phyloP scores from a whole-genome alignment of 495 filamentous ascomycete species.

The Pseudotulostoma volvatum region DNA sequence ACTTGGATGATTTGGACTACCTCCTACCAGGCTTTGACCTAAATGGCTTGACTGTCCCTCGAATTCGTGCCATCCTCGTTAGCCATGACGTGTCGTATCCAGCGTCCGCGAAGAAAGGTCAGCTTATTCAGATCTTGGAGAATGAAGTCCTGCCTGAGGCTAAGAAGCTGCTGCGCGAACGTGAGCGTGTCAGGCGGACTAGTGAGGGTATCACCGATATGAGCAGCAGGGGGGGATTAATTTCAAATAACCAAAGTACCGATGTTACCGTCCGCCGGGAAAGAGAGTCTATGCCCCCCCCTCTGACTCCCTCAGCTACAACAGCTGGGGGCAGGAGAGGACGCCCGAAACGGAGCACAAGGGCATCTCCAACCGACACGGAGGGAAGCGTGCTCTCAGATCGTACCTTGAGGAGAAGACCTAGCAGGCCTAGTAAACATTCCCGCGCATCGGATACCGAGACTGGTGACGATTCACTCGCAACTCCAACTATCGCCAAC shows the following conservation, averaged over 20 bases:
- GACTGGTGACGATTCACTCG: constrained; percentile 20
- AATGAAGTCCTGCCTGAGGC: constrained; percentile 63
- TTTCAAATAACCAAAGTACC: constrained; percentile 23
- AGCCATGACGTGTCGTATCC: constrained; percentile 73
- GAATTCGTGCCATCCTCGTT: constrained; percentile 75
- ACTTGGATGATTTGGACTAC: constrained; percentile 57
- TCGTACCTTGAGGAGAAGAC: constrained; percentile 15
- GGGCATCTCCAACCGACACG: constrained; percentile 21
- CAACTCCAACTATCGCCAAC: constrained; percentile 16
- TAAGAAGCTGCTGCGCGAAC: constrained; percentile 53
- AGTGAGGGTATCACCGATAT: constrained; percentile 75
- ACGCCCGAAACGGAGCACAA: constrained; percentile 23
- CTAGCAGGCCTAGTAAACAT: constrained; percentile 36
- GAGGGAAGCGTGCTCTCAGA: constrained; percentile 15
- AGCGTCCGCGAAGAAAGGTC: constrained; percentile 70
- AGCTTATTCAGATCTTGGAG: constrained; percentile 72
- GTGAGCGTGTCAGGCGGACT: constrained; percentile 59
- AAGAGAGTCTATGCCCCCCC: constrained; percentile 28
- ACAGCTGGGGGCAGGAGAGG: constrained; percentile 27
- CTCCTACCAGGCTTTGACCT: constrained; percentile 75
- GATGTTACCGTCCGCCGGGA: constrained; percentile 12
- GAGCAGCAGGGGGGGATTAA: constrained; percentile 38
- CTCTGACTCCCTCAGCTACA: constrained; percentile 28
- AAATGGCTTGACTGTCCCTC: constrained; percentile 62
- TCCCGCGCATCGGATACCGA: constrained; percentile 36